Evolutionary conservation across 345 rosid species (phyloP), one percentile per base, ranked within the genome.

Genomic region (Ceriops decandra): DNA sequence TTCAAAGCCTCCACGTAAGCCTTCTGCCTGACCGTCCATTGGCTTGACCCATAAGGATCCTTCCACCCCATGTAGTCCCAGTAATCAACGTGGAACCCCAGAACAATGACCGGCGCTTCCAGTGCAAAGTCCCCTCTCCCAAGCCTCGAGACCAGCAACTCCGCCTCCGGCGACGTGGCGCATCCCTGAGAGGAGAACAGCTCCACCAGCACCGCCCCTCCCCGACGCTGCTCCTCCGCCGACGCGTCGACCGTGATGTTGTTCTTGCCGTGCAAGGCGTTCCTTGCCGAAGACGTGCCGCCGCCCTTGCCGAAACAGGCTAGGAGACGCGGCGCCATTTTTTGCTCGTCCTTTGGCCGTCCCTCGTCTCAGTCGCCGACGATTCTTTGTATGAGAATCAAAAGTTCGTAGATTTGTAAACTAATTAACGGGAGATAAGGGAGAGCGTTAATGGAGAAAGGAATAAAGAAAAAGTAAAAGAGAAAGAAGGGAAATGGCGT

Each of bases 31-130:
- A 93, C 98, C 0, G 97, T 93, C 85, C 89, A 89, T 42, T 79
- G 84, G 81, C 88, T 90, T 1, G 87, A 81, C 0, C 88, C 97
- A n/a, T 70, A 93, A 30, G 97, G 98, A 63, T 93, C 98, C 62
- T 89, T 93, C 98, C 98, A 93, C 7, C 98, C 98, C 77, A 76
- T 83, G 63, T 90, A 87, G 60, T 93, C 98, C 97, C 98, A 93
- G 57, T 89, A 90, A 64, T 90, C 98, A 0, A 90, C 97, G 53
- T 93, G 97, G 71, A 83, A 88, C 3, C 82, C 92, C 73, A 93
- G 62, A 71, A 89, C 80, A 52, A 89, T 64, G 68, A 85, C 87
- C 22, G 93, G 92, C 52, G 76, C 60, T 60, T 76, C 92, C 26
- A 79, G 73, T 63, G 80, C 81, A 57, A 93, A 93, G 68, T 93